Evolutionary conservation across 2,329 filamentous ascomycete genomes (phyloP).

Genomic region (Incumbomyces lentus): DNA sequence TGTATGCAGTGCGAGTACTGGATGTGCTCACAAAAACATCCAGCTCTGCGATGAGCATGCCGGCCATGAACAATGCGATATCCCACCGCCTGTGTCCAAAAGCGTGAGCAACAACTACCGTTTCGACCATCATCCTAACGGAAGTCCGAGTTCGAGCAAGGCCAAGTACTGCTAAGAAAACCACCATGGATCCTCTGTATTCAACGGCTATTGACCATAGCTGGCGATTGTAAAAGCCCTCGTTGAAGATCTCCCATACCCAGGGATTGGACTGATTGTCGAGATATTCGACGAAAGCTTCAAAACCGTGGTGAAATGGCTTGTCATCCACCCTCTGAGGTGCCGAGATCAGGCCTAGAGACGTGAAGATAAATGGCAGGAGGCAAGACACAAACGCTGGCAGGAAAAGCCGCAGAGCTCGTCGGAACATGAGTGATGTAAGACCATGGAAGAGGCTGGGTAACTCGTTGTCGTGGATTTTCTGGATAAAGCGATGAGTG

Average conservation of each 20-base stretch:
- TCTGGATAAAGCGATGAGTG: constrained; percentile 32
- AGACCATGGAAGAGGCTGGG: constrained; percentile 29
- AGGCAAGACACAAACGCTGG: constrained; percentile 1
- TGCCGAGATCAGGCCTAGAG: neutral
- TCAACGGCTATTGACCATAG: constrained; percentile 40
- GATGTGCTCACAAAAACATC: constrained; percentile 25
- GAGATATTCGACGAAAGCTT: neutral
- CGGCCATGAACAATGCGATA: constrained; percentile 30
- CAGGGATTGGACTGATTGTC: neutral
- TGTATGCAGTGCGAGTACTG: neutral
- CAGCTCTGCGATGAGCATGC: constrained; percentile 33
- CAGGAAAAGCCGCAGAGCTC: constrained; percentile 3
- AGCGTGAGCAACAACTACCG: constrained; percentile 2
- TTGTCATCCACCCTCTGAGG: neutral
- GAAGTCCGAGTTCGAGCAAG: constrained; percentile 4
- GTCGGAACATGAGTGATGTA: constrained; percentile 13
- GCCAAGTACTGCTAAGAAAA: constrained; percentile 24
- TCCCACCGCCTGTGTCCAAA: constrained; percentile 24
- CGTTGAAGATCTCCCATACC: neutral
- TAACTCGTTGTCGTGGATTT: constrained; percentile 27
- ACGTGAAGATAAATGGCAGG: neutral
- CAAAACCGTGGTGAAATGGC: neutral
- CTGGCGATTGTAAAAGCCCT: constrained; percentile 31
- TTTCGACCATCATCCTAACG: constrained; percentile 1
- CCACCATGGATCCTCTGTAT: constrained; percentile 34